These are phyloP conservation scores for Cutaneotrichosporon sp. DNA, from an alignment of 1,284 basidiomycete species.

Conservation along the genomic window DNA sequence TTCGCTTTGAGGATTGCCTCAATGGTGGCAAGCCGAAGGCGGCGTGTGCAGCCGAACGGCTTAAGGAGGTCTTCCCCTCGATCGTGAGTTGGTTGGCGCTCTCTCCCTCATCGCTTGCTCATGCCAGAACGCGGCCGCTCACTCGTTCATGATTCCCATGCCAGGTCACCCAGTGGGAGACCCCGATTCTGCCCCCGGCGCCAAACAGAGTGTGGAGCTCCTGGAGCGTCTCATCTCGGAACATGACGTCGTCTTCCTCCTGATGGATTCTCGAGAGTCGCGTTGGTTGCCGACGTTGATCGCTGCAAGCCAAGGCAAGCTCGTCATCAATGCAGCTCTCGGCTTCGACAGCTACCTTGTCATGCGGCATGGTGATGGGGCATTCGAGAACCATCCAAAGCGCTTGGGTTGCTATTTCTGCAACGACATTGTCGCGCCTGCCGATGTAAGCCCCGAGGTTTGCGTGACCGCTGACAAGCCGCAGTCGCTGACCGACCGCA, in stretches of 20 bases:
- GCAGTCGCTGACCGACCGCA: constrained; percentile 88
- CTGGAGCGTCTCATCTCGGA: constrained; percentile 76
- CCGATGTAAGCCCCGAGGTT: constrained; percentile 65
- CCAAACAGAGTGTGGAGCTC: constrained; percentile 61
- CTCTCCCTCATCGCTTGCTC: neutral
- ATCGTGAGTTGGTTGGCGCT: constrained; percentile 63
- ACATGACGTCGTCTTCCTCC: constrained; percentile 87
- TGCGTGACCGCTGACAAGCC: neutral
- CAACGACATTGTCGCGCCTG: constrained; percentile 95
- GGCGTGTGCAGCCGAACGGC: constrained; percentile 78
- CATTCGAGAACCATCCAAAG: neutral
- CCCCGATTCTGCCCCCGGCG: constrained; percentile 58
- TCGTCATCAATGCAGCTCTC: constrained; percentile 91
- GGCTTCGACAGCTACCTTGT: constrained; percentile 97
- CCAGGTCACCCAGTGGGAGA: constrained; percentile 86
- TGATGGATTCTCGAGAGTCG: constrained; percentile 98
- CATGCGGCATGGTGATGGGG: constrained; percentile 78
- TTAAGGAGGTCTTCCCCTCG: constrained; percentile 89
- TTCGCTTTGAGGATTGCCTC: constrained; percentile 93
- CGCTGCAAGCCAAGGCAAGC: constrained; percentile 80
- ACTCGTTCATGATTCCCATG: constrained; percentile 87
- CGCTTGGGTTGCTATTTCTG: constrained; percentile 93
- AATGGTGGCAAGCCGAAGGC: constrained; percentile 93
- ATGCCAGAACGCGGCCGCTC: constrained; percentile 70
- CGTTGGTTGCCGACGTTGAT: constrained; percentile 93